Conservation (phyloP, 2,329 filamentous ascomycete species). For the Scortechinia acanthostroma region DNA sequence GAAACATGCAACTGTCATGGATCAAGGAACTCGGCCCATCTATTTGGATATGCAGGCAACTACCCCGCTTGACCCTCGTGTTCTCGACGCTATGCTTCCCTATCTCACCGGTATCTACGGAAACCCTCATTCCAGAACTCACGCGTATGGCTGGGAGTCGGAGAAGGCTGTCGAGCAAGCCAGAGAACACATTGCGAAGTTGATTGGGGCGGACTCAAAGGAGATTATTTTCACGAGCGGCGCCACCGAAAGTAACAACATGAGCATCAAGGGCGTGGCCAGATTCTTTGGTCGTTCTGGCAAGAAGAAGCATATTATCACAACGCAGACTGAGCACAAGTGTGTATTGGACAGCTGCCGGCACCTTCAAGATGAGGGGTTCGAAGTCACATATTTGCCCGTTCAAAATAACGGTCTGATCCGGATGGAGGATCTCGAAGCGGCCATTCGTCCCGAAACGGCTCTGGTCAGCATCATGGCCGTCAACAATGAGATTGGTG, state of each 20-base stretch:
- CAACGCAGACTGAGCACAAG: constrained; percentile 96
- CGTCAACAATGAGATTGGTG: constrained; percentile 98
- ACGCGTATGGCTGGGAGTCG: constrained; percentile 97
- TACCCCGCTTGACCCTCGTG: constrained; percentile 86
- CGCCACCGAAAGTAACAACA: constrained; percentile 97
- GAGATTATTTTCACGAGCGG: constrained; percentile 99
- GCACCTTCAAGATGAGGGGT: constrained; percentile 93
- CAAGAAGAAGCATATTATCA: constrained; percentile 98
- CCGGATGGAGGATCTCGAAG: constrained; percentile 75
- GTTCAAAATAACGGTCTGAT: constrained; percentile 83
- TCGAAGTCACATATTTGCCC: constrained; percentile 91
- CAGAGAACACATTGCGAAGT: constrained; percentile 71
- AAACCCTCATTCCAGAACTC: constrained; percentile 93
- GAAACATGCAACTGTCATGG: constrained; percentile 87
- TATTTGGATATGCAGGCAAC: constrained; percentile 98
- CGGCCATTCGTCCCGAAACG: constrained; percentile 84
- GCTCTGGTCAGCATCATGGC: constrained; percentile 94
- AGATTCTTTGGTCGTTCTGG: constrained; percentile 86
- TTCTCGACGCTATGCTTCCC: constrained; percentile 93
- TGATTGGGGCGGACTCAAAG: constrained; percentile 91
- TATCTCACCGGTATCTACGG: constrained; percentile 90
- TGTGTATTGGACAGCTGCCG: constrained; percentile 95
- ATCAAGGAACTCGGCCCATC: constrained; percentile 85
- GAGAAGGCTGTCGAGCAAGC: constrained; percentile 89
- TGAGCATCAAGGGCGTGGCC: constrained; percentile 98